These are phyloP conservation scores for Heritiera littoralis DNA, from an alignment of 345 rosid species.

Conservation along the genomic window DNA sequence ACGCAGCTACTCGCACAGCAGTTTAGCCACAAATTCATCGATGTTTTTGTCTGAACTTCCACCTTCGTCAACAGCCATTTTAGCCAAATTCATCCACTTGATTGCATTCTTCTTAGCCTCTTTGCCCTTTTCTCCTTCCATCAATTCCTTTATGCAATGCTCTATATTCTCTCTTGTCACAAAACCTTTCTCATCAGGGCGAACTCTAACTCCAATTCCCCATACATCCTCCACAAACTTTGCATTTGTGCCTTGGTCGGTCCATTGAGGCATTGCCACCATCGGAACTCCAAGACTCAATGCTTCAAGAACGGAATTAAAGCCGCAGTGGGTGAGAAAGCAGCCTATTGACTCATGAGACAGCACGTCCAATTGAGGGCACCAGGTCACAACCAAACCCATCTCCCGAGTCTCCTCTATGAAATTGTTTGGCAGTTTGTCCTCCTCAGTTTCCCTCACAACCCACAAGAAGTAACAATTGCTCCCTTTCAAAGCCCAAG, in stretches of 20 bases:
- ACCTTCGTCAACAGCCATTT: conserved; percentile 14
- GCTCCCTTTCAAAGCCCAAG: conserved; percentile 37
- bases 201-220: conserved; percentile 24
- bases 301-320: conserved; percentile 18
- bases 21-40: conserved; percentile 15
- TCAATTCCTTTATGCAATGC: conserved; percentile 17
- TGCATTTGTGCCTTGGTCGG: conserved; percentile 28
- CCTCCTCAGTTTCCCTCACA: conserved; percentile 48
- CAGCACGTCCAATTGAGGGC: conserved; percentile 25
- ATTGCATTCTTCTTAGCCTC: conserved; percentile 15
- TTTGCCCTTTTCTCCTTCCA: conserved; percentile 21
- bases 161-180: conserved; percentile 24
- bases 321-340: conserved; percentile 28
- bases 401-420: conserved; percentile 24
- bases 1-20: background rate
- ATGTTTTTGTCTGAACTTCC: conserved; percentile 20
- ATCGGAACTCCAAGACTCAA: conserved; percentile 20
- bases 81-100: conserved; percentile 26
- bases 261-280: conserved; percentile 12
- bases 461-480: conserved; percentile 53
- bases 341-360: conserved; percentile 18
- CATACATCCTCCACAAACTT: conserved; percentile 33
- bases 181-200: conserved; percentile 17
- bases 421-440: conserved; percentile 41
- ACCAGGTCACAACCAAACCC: conserved; percentile 24